phyloP scores from a whole-genome alignment of 805 yeast genomes.

The Zygoascus biomembranicola region DNA sequence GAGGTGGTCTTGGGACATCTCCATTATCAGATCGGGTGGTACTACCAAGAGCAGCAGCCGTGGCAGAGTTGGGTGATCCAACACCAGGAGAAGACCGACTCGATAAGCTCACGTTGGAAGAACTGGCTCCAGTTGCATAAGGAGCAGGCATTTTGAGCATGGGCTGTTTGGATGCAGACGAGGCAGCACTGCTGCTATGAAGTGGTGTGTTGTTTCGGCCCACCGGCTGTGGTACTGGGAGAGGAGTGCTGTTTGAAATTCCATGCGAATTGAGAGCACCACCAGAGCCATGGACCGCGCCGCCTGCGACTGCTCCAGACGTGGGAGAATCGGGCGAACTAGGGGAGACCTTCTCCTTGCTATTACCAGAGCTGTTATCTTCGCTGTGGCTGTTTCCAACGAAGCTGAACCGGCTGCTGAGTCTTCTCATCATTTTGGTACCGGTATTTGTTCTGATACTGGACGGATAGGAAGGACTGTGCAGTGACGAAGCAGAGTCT shows the following conservation, averaged over 20 bases:
- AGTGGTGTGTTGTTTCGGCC: background rate
- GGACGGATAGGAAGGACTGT: constrained; percentile 3
- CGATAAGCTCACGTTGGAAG: background rate
- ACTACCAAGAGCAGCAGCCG: background rate
- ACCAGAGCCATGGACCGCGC: background rate
- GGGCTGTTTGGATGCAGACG: background rate
- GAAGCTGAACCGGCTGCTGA: background rate
- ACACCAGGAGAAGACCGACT: background rate
- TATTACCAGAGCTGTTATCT: background rate
- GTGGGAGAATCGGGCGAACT: background rate
- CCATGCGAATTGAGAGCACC: background rate
- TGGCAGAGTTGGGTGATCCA: background rate
- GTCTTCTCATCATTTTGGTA: background rate
- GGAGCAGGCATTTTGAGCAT: background rate
- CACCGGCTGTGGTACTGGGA: background rate
- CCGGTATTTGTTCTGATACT: background rate
- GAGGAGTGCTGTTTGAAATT: background rate
- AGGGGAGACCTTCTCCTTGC: background rate
- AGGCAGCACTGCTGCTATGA: background rate
- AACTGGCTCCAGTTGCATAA: background rate
- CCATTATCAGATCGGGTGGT: background rate
- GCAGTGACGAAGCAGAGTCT: constrained; percentile 2
- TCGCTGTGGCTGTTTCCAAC: background rate
- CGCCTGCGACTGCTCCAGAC: background rate
- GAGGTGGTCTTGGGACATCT: background rate